phyloP scores from a whole-genome alignment of 176 grass and related monocot species.

The Bothriochloa decipiens region DNA sequence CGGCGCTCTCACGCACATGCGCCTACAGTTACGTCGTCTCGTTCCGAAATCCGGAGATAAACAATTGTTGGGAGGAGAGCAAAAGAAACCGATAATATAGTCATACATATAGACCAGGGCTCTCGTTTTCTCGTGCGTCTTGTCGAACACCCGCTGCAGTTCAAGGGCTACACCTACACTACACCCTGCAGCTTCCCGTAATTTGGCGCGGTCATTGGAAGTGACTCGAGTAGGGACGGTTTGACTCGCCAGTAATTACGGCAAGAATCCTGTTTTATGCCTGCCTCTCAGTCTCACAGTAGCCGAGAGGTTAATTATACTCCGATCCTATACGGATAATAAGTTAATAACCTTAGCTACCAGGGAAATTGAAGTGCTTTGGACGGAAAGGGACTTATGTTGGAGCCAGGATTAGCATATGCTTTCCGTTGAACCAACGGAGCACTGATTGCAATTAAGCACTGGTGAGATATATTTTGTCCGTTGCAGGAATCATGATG shows the following conservation, averaged over 20 bases:
- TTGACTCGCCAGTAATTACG: too few species aligned
- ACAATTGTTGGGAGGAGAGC: too few species aligned
- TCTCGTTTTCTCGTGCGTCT: too few species aligned
- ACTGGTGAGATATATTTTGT: slow-evolving; percentile 9
- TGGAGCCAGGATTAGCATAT: slow-evolving; percentile 13
- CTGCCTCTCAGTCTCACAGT: too few species aligned
- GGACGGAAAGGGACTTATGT: slow-evolving; percentile 29
- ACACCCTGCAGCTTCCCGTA: background rate
- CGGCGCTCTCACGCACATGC: too few species aligned
- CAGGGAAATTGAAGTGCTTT: slow-evolving; percentile 26
- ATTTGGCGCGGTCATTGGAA: slow-evolving; percentile 9
- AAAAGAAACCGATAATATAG: too few species aligned
- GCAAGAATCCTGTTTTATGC: too few species aligned
- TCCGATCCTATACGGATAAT: too few species aligned
- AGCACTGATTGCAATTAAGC: background rate
- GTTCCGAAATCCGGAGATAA: too few species aligned
- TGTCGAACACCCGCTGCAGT: background rate
- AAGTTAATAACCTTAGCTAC: background rate
- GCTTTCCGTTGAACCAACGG: slow-evolving; percentile 39
- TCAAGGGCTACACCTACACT: background rate
- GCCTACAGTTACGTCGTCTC: too few species aligned
- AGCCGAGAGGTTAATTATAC: too few species aligned
- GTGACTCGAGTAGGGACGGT: background rate
- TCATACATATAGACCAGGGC: too few species aligned
- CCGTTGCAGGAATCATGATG: slow-evolving; percentile 39